Evolutionary conservation across 2,329 filamentous ascomycete genomes (phyloP).

Genomic region (Sodiomyces alkalinus): DNA sequence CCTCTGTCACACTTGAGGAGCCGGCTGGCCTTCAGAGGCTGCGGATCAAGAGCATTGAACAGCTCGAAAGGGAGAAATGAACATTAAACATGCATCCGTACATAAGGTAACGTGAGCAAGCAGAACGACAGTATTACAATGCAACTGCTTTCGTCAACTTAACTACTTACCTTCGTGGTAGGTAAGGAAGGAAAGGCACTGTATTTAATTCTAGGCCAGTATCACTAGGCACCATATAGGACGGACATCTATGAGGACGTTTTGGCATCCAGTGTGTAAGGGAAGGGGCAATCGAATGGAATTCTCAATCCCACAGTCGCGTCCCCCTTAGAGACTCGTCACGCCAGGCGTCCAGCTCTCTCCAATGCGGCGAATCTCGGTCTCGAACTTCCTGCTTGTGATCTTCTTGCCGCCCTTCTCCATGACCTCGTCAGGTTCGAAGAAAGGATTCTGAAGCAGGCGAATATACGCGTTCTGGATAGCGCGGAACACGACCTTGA

Average conservation of each 20-base stretch:
- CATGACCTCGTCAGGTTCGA: slow-evolving; percentile 60
- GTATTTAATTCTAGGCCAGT: too few species aligned
- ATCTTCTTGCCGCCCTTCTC: slow-evolving; percentile 52
- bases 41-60: slow-evolving; percentile 18
- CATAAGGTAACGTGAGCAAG: too few species aligned
- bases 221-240: too few species aligned
- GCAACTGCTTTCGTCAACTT: too few species aligned
- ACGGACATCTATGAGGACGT: too few species aligned
- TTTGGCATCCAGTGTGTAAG: background rate
- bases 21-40: slow-evolving; percentile 23
- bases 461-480: slow-evolving; percentile 86
- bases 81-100: background rate
- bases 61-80: slow-evolving; percentile 4
- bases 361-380: slow-evolving; percentile 75
- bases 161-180: too few species aligned
- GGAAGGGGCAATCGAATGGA: background rate
- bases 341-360: slow-evolving; percentile 70
- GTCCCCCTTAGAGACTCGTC: slow-evolving; percentile 38
- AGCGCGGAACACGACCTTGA: slow-evolving; percentile 80
- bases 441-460: slow-evolving; percentile 88
- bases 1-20: slow-evolving; percentile 17
- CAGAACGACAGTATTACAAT: too few species aligned
- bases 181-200: too few species aligned
- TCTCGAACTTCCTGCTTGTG: slow-evolving; percentile 63
- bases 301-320: too few species aligned